Base-by-base conservation (phyloP, 2,329 filamentous ascomycete genomes). In the Graphilbum ipis-grandicollis region DNA sequence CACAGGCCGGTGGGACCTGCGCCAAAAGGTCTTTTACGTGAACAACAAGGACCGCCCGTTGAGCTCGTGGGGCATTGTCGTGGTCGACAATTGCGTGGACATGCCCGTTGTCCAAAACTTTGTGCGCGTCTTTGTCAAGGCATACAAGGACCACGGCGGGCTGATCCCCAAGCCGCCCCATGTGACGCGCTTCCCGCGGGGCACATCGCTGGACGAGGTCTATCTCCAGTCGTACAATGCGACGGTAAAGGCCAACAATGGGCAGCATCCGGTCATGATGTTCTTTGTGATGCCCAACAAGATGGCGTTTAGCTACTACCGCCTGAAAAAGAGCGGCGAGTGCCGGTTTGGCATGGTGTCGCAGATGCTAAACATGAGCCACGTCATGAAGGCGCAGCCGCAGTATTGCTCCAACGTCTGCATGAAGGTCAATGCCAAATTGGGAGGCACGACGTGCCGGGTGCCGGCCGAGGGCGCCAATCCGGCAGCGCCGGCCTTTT, bases 341-440 rank as follows among this genome's bases (percentile, higher is more conserved):
- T 88, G 82, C 50, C 76, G 82, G 25, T 86, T 75, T 44, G 85
- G 79, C n/a, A 68, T 86, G 13, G 65, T 84, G 0, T 83, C 84
- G 0, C 90, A 96, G 52, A 79, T 86, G 43, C 52, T 96, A n/a
- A 76, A 85, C 45, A 61, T 65, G 3, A 58, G 59, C 0, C 79
- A 92, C 41, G 80, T 88, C 1, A 48, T 59, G 28, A 79, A 78
- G 52, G 71, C 70, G 14, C 72, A 79, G 18, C 67, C 68, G 0
- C 90, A 98, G 49, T 96, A 96, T 56, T 79, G 82, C 49, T 90
- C 82, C 1, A 98, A 98, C 43, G 84, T 98, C 0, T 71, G 75
- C 44, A 90, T 98, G 83, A 98, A 98, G 61, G 75, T 98, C 45
- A 96, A 98, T 48, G 80, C 83, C 4, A 98, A 98, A 61, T 68